Conservation (phyloP, 257 asterid species). For the Solanum pinnatisectum region DNA sequence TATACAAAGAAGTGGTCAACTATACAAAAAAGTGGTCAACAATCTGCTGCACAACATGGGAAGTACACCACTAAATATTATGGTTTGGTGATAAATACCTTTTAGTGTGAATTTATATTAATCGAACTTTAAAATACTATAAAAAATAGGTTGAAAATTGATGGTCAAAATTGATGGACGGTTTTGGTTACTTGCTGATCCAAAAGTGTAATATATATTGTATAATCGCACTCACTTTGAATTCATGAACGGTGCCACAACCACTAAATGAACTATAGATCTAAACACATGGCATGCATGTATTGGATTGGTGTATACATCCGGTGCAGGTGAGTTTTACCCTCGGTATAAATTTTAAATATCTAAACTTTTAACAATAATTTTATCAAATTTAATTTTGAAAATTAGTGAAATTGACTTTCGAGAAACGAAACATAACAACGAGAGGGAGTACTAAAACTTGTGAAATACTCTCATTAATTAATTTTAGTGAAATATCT, state of each 20-base stretch:
- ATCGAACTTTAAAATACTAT: not conserved
- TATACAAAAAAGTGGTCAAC: not conserved
- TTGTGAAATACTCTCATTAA: not conserved
- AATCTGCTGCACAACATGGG: no score
- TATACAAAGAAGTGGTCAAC: constrained; percentile 7
- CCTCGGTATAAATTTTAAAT: no score
- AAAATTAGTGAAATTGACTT: no score
- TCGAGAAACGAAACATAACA: no score
- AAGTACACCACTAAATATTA: not conserved
- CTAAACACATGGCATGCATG: no score
- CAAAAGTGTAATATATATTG: not conserved
- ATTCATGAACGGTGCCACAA: not conserved
- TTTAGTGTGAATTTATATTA: not conserved
- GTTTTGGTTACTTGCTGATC: not conserved
- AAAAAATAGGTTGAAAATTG: not conserved
- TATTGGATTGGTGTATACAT: no score
- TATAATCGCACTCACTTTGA: not conserved
- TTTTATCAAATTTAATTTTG: no score
- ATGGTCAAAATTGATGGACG: not conserved
- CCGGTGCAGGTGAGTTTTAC: no score
- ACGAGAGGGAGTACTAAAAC: not conserved
- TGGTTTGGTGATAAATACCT: not conserved
- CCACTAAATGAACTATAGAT: not conserved
- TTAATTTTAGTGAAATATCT: not conserved
- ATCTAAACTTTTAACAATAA: no score